phyloP scores from a whole-genome alignment of 2,329 filamentous ascomycete genomes.

The Mycogone perniciosa region DNA sequence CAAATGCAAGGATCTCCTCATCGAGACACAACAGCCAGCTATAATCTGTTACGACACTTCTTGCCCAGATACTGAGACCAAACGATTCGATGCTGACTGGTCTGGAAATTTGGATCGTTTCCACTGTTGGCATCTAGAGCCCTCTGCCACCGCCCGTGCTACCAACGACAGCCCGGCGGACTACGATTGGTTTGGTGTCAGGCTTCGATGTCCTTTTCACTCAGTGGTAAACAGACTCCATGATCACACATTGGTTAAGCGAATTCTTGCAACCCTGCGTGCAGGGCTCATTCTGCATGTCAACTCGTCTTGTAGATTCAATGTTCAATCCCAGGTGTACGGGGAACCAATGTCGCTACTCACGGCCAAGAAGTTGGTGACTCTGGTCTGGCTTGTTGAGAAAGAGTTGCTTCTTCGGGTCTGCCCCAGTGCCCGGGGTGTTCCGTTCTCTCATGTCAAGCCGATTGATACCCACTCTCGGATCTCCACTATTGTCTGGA shows the following conservation, averaged over 20 bases:
- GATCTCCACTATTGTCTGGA: neutral
- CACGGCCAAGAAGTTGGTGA: conserved; percentile 12
- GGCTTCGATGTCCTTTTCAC: conserved; percentile 17
- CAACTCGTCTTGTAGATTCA: conserved; percentile 21
- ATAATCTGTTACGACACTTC: conserved; percentile 8
- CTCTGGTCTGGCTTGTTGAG: conserved; percentile 15
- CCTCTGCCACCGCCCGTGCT: conserved; percentile 11
- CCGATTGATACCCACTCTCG: conserved; percentile 2
- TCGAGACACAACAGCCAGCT: conserved; percentile 1
- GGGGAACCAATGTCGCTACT: neutral
- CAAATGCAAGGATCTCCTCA: neutral
- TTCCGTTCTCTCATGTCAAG: neutral
- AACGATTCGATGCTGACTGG: neutral
- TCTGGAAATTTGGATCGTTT: conserved; percentile 13
- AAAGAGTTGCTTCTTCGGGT: conserved; percentile 7
- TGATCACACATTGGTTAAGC: neutral
- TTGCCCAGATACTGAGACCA: conserved; percentile 1
- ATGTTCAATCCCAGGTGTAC: conserved; percentile 6
- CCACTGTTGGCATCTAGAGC: conserved; percentile 6
- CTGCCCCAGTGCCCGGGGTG: conserved; percentile 1
- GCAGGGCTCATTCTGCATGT: conserved; percentile 15
- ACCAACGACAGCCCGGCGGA: conserved; percentile 3
- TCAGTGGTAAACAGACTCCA: neutral
- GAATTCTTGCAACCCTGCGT: conserved; percentile 12
- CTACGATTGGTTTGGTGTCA: conserved; percentile 22